Percentiles rank a stretch among this genome's conserved stretches.
Evolutionary conservation across 192 early-diverging fungal genomes (phyloP).

Genomic region (Mortierella claussenii): DNA sequence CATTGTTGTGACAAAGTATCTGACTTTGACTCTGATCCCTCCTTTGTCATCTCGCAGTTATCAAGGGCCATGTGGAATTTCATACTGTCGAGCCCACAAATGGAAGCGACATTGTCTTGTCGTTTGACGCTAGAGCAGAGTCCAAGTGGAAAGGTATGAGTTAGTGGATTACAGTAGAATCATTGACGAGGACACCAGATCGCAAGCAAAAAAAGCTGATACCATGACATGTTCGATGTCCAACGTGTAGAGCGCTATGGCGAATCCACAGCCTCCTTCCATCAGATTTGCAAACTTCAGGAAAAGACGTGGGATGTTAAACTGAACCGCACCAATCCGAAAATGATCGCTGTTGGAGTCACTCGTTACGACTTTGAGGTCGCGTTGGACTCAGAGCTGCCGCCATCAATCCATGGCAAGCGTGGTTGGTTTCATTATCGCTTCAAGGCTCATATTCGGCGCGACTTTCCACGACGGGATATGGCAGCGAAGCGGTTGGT

Average conservation of each 20-base stretch:
- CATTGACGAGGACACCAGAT: too few relatives aligned
- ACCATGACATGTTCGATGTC: background rate
- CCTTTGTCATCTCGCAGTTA: too few relatives aligned
- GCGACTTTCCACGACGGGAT: conserved; percentile 36
- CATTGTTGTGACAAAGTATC: too few relatives aligned
- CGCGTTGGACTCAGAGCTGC: conserved; percentile 18
- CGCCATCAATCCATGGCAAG: conserved; percentile 22
- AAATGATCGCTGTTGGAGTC: conserved; percentile 40
- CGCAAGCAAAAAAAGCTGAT: background rate
- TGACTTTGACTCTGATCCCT: too few relatives aligned
- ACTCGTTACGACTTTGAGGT: conserved; percentile 34
- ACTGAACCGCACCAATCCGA: conserved; percentile 25
- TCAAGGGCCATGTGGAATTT: conserved; percentile 40
- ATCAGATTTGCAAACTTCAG: conserved; percentile 10
- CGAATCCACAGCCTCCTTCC: conserved; percentile 3
- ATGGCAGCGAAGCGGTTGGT: conserved; percentile 37
- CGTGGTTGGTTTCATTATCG: conserved; percentile 48
- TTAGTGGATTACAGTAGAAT: too few relatives aligned
- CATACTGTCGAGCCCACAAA: conserved; percentile 27
- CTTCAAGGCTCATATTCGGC: conserved; percentile 30
- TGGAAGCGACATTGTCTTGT: conserved; percentile 22
- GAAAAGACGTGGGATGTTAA: conserved; percentile 32
- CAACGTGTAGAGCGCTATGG: conserved; percentile 29
- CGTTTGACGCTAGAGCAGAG: conserved; percentile 30
- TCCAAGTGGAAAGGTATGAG: conserved; percentile 35